A percentile compares a stretch with the other conserved stretches of the same genome.
phyloP scores from a whole-genome alignment of 805 yeast species.

The Myxozyma geophila region DNA sequence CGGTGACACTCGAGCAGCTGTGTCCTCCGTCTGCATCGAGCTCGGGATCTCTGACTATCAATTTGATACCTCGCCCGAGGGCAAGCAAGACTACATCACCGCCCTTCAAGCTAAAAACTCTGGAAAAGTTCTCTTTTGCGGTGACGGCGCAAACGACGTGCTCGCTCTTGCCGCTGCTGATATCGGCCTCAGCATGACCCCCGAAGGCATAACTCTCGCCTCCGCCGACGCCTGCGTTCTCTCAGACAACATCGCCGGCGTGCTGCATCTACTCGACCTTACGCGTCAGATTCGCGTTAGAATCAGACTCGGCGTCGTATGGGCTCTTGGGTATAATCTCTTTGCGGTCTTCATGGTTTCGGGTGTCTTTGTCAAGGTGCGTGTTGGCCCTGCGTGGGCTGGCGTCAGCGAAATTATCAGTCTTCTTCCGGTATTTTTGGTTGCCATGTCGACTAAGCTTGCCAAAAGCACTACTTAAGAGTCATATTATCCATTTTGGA shows the following conservation, averaged over 20 bases:
- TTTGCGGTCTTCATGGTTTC: conserved; percentile 27
- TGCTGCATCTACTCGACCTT: conserved; percentile 15
- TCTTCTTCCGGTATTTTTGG: conserved; percentile 24
- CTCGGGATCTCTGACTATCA: conserved; percentile 19
- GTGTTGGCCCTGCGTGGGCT: conserved; percentile 28
- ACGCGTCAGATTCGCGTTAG: conserved; percentile 1
- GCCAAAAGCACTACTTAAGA: conserved; percentile 4
- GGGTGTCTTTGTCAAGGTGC: conserved; percentile 29
- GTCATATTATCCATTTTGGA: too few species aligned
- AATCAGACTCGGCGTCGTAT: conserved; percentile 10
- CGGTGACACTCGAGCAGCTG: conserved; percentile 24
- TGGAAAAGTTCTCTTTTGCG: conserved; percentile 66
- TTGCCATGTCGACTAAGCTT: conserved; percentile 15
- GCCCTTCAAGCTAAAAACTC: neutral
- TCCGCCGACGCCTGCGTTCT: conserved; percentile 29
- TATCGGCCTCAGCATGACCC: conserved; percentile 60
- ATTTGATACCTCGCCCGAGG: conserved; percentile 27
- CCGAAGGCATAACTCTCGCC: conserved; percentile 18
- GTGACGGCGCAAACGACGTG: conserved; percentile 92
- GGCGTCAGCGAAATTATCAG: conserved; percentile 30
- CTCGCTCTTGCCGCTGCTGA: conserved; percentile 90
- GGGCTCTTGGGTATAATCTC: conserved; percentile 25
- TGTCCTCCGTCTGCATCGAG: conserved; percentile 7
- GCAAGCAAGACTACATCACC: conserved; percentile 22
- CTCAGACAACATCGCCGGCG: conserved; percentile 18